Evolutionary conservation across 2,329 filamentous ascomycete genomes (phyloP).

Genomic region (Claviceps purpurea): DNA sequence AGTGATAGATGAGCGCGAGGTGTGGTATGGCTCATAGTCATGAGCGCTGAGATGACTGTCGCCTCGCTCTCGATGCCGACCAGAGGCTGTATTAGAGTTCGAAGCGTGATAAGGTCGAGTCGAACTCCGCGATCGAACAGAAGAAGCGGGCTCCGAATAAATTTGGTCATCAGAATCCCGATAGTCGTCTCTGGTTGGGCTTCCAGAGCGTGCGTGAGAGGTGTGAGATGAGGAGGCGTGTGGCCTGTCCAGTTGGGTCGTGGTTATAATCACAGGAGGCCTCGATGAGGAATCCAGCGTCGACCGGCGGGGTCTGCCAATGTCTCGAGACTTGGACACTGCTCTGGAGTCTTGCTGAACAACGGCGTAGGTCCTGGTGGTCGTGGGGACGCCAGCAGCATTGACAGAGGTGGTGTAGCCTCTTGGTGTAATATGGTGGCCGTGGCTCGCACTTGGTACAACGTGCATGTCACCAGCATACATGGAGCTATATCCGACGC

Average conservation of each 20-base stretch:
- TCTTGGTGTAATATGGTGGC: slow-evolving; percentile 21
- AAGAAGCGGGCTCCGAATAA: slow-evolving; percentile 45
- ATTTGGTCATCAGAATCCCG: slow-evolving; percentile 37
- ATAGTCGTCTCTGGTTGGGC: slow-evolving; percentile 38
- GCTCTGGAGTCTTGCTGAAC: slow-evolving; percentile 35
- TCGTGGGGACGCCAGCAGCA: slow-evolving; percentile 25
- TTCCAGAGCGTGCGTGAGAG: slow-evolving; percentile 23
- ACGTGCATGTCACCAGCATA: slow-evolving; percentile 42
- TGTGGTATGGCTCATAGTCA: slow-evolving; percentile 32
- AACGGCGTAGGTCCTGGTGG: slow-evolving; percentile 43
- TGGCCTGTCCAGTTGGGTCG: slow-evolving; percentile 30
- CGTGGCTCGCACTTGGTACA: slow-evolving; percentile 29
- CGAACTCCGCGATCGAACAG: slow-evolving; percentile 36
- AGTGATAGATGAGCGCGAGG: slow-evolving; percentile 30
- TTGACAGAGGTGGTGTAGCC: slow-evolving; percentile 21
- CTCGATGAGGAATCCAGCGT: slow-evolving; percentile 36
- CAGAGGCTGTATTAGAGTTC: slow-evolving; percentile 38
- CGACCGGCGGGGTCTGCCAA: slow-evolving; percentile 34
- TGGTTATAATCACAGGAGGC: slow-evolving; percentile 45
- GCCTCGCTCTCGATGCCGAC: slow-evolving; percentile 35
- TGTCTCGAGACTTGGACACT: slow-evolving; percentile 33
- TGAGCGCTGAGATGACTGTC: slow-evolving; percentile 27
- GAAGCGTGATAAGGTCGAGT: slow-evolving; percentile 34
- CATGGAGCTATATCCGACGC: slow-evolving; percentile 34
- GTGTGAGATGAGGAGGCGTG: slow-evolving; percentile 27